Evolutionary conservation across 2,329 filamentous ascomycete genomes (phyloP), one percentile per base, ranked within the genome.

Genomic region (Hawksworthiomyces lignivorus): DNA sequence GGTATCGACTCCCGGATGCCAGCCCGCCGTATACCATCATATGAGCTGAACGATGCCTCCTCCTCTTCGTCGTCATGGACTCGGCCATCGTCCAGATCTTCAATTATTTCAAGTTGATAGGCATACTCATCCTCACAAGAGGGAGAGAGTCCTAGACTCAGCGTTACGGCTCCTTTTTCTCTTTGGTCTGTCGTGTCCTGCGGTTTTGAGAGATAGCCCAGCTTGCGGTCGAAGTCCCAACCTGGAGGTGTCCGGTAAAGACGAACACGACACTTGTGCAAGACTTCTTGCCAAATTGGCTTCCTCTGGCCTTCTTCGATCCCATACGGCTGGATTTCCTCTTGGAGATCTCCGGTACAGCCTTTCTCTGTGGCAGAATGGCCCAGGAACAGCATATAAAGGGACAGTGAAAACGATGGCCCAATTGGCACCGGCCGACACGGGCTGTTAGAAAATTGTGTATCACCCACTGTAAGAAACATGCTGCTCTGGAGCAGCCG

Each of bases 301-400:
- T 70, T 75, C 69, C 64, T 80, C 62, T 64, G 84, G 57, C 50
- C 80, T 52, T 53, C 75, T 63, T 60, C 64, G 8, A 70, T 33
- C 0, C 67, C 68, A 35, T 70, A 71, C 0, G 62, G 60, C 27
- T 58, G 56, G 2, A 12, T 17, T 12, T 27, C 15, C 15, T 28
- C n/a, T n/a, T n/a, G n/a, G n/a, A n/a, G n/a, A n/a, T n/a, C n/a
- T n/a, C n/a, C n/a, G n/a, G n/a, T n/a, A n/a, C n/a, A n/a, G n/a
- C n/a, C n/a, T n/a, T n/a, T n/a, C n/a, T n/a, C n/a, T n/a, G n/a
- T n/a, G n/a, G n/a, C n/a, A n/a, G 46, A 68, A 60, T 97, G 88
- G 2, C 87, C 84, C 3, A 82, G 72, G 54, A 97, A 98, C 1
- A 97, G 73, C 88, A 97, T 96, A 61, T 97, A 98, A 51, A 97